These are phyloP conservation scores for Hyaloscypha variabilis DNA, from an alignment of 495 filamentous ascomycete genomes.

Conservation along the genomic window DNA sequence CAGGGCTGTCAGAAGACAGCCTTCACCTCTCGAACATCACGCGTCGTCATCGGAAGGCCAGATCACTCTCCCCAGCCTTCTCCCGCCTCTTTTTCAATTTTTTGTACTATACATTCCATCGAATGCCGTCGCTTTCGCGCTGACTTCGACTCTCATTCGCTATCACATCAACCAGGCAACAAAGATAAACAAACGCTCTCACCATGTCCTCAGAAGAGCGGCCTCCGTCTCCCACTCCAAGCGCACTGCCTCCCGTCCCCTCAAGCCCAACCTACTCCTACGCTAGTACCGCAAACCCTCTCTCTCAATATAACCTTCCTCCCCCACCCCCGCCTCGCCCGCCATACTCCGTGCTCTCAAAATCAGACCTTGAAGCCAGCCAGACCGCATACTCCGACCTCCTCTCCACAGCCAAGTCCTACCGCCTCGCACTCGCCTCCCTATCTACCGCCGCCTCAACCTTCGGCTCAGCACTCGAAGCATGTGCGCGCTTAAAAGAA, in stretches of 20 bases:
- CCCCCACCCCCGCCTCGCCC: conserved; percentile 54
- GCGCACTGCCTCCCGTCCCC: conserved; percentile 54
- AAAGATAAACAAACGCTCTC: conserved; percentile 14
- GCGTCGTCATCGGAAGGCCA: not conserved
- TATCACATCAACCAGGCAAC: not conserved
- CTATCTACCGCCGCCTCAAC: conserved; percentile 59
- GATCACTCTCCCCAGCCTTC: not conserved
- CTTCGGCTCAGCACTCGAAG: conserved; percentile 63
- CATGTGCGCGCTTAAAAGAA: conserved; percentile 65
- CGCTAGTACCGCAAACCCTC: conserved; percentile 60
- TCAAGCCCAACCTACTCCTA: conserved; percentile 61
- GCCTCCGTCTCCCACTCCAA: conserved; percentile 48
- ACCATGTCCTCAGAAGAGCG: conserved; percentile 21
- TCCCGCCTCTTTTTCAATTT: not conserved
- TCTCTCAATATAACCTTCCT: conserved; percentile 58
- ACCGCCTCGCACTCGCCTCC: conserved; percentile 57
- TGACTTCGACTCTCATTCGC: not conserved
- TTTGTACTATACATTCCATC: not conserved
- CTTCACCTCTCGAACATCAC: not conserved
- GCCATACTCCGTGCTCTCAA: conserved; percentile 58
- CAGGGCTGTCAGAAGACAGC: not conserved
- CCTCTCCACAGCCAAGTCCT: conserved; percentile 58
- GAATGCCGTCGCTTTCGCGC: not conserved
- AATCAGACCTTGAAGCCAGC: conserved; percentile 60
- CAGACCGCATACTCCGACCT: conserved; percentile 63